These are phyloP conservation scores for Phascolomyces articulosus DNA, from an alignment of 371 early-diverging fungal genomes.

Conservation along the genomic window DNA sequence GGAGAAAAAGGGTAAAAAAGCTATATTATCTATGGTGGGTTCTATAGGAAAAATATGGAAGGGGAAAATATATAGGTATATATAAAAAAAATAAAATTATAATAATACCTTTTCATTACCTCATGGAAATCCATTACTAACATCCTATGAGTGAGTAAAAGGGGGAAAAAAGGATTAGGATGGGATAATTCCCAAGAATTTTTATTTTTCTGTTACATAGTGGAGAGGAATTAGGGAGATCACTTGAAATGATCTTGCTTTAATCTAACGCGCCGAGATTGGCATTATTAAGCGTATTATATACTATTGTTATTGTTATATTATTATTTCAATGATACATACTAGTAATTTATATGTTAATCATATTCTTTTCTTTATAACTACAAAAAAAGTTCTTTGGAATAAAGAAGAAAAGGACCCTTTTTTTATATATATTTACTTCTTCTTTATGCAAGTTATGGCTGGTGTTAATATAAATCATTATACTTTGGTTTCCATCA, in stretches of 20 bases:
- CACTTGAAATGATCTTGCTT: constrained; percentile 1
- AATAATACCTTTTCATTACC: not conserved
- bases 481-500: not conserved
- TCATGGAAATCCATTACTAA: no score
- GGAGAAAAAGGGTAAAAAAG: not conserved
- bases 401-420: not conserved
- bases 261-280: constrained; percentile 8
- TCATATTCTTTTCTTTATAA: no score
- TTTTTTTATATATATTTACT: no score
- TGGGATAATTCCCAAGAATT: not conserved
- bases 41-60: constrained; percentile 5
- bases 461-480: not conserved
- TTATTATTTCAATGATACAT: not conserved
- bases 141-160: no score
- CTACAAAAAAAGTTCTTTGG: no score
- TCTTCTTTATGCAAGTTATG: not conserved
- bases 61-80: not conserved
- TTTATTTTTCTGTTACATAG: not conserved
- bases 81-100: not conserved
- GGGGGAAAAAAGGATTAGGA: not conserved
- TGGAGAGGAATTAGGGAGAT: constrained; percentile 1
- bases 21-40: no score
- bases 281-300: constrained; percentile 3
- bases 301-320: not conserved
- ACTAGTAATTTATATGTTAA: no score